These are phyloP conservation scores for Wickerhamia fluorescens DNA, from an alignment of 805 yeast species.

Conservation along the genomic window DNA sequence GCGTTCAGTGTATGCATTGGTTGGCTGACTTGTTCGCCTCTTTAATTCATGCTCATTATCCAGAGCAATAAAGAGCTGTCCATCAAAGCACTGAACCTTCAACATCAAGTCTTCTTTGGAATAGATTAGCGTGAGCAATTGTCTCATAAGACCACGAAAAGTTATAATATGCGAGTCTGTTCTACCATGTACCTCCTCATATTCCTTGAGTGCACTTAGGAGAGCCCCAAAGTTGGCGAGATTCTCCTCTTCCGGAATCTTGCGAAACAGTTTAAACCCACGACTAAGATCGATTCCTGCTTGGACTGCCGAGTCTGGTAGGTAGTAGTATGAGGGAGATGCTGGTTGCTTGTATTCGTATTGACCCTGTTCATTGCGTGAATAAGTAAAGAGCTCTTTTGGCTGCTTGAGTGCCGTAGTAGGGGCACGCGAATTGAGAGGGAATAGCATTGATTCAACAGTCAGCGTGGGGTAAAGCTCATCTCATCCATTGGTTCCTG, in stretches of 20 bases:
- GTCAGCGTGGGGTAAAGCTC: too few species aligned
- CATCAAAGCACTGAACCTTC: constrained; percentile 66
- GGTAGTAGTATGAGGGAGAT: constrained; percentile 60
- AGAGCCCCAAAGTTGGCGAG: constrained; percentile 52
- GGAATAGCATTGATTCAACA: too few species aligned
- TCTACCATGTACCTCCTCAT: constrained; percentile 49
- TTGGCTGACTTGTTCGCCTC: constrained; percentile 17
- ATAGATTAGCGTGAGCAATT: constrained; percentile 62
- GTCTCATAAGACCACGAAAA: constrained; percentile 79
- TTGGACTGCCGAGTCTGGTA: constrained; percentile 68
- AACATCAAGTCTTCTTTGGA: constrained; percentile 52
- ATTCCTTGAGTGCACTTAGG: constrained; percentile 44
- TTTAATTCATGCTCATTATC: constrained; percentile 35
- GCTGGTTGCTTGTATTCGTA: constrained; percentile 39
- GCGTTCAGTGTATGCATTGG: constrained; percentile 23
- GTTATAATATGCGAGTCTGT: constrained; percentile 64
- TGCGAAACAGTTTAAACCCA: constrained; percentile 56
- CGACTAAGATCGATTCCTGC: constrained; percentile 52
- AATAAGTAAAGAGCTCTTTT: constrained; percentile 64
- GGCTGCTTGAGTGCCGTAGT: constrained; percentile 79
- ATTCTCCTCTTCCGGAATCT: constrained; percentile 49
- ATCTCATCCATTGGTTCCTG: too few species aligned
- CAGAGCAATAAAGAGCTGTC: constrained; percentile 58
- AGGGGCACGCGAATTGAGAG: constrained; percentile 44
- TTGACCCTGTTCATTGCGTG: constrained; percentile 50